A percentile compares a stretch with the other conserved stretches of the same genome.
Evolutionary conservation across 352 stramenopile species (phyloP).

Genomic region (Globisporangium canariense): DNA sequence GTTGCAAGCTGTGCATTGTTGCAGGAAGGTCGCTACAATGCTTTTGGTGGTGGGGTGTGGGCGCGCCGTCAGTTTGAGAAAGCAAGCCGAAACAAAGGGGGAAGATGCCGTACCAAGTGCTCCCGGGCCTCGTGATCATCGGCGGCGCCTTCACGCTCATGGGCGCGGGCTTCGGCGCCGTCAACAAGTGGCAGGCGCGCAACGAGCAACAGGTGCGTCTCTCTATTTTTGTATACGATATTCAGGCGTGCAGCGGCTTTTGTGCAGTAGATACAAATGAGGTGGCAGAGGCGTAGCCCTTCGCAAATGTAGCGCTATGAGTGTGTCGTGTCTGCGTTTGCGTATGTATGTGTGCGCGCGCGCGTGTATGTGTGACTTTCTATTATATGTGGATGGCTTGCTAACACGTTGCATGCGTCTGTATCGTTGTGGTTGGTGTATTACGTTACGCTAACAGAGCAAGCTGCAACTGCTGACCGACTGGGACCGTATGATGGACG

Average conservation of each 20-base stretch:
- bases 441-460: conserved; percentile 30
- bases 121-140: conserved; percentile 79
- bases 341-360: not conserved
- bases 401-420: not conserved
- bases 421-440: not conserved
- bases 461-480: conserved; percentile 76
- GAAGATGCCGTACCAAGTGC: conserved; percentile 86
- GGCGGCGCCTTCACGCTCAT: conserved; percentile 73
- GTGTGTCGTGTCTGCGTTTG: not conserved
- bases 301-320: not conserved
- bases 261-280: not conserved
- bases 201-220: conserved; percentile 62
- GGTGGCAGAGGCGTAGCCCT: not conserved
- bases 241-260: not conserved
- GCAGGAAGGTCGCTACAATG: not conserved
- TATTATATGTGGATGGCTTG: not conserved
- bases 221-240: not conserved
- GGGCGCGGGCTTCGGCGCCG: conserved; percentile 61
- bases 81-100: conserved; percentile 2
- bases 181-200: conserved; percentile 74
- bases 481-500: conserved; percentile 83
- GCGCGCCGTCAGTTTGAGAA: conserved; percentile 6
- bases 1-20: not conserved
- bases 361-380: not conserved
- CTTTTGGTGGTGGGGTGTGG: conserved; percentile 18